Evolutionary conservation across 1,284 basidiomycete genomes (phyloP), one percentile per base, ranked within the genome.

Genomic region (Leccinum ponderosum): DNA sequence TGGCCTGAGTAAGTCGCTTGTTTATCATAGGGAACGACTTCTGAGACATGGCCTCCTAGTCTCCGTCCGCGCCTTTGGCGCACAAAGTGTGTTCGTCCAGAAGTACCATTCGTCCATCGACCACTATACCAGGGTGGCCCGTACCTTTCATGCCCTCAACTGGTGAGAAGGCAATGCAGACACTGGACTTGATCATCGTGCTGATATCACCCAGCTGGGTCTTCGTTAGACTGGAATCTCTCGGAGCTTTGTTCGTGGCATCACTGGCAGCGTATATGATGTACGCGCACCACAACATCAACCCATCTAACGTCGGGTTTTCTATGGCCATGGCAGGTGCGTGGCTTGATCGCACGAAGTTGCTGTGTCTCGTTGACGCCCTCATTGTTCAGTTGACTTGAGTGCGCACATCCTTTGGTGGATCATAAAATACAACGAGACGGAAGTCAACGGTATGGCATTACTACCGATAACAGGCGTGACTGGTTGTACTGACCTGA

Each of bases 21-120:
- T 37, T 48, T 29, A 29, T 17, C 52, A 27, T 3, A 51, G 17
- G 44, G 37, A 55, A 35, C 8, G 27, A 12, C 11, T 33, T 17
- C 25, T 27, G 20, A 52, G n/a, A 42, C 25, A 6, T 39, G 29
- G 1, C n/a, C 12, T 42, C 6, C 1, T 51, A 87, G 86, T 81
- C 3, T 88, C 86, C 4, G 83, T 89, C 55, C 81, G 87, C 25
- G 86, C 86, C 9, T 87, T 84, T 66, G 80, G 81, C 6, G 83
- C 82, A 15, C 79, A 87, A 67, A 59, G 73, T 22, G 65, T 73
- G 1, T 85, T 87, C 74, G 77, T 71, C 58, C 53, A 66, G n/a
- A 81, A 84, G 65, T 80, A 81, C 2, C 69, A 77, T 57, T 64
- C 67, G 4, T 75, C 81, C 15, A 81, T 86, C 50, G 78, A 87